Evolutionary conservation across 257 asterid species (phyloP), one percentile per base, ranked within the genome.

Genomic region (Anisodus tanguticus): DNA sequence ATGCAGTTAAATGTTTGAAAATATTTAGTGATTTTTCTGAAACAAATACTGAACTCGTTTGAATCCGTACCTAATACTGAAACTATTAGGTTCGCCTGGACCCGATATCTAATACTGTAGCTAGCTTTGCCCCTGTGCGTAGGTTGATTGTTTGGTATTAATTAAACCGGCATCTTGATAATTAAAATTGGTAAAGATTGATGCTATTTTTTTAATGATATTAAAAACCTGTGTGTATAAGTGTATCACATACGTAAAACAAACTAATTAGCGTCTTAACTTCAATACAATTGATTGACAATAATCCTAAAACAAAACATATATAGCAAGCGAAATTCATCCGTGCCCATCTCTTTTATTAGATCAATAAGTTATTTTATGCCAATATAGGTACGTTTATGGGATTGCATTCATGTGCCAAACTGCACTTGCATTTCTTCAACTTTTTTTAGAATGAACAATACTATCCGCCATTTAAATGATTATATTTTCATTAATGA

Each of bases 391-490:
- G 54, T 39, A 39, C 39, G 3, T 16, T 69, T 39, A 69, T 69
- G 78, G 54, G 54, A 15, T 69, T 39, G 78, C 78, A 69, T 69
- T 69, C 54, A 69, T 69, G 77, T 69, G 53, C 53, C 53, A 39
- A 69, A 39, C 53, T 15, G 8, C 63, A 76, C 81, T 51, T 76
- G 81, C 81, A 77, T 77, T 77, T 53, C 81, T 77, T 77, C 64
- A 77, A 26, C 26, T 26, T 77, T 53, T 22, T 77, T 51, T 4
- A 53, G 49, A 53, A 77, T 22, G 19, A 53, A 53, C 63, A 53
- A 49, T 13, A 12, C 45, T 26, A 15, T 76, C 64, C 26, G 6
- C 15, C 81, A 53, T 53, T 76, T 1, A 74, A 49, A 76, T 76
- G 22, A 26, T 51, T 76, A 12, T 77, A 22, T 22, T 22, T 22